Evolutionary conservation across 352 stramenopile species (phyloP), one percentile per base, ranked within the genome.

Genomic region (Blastocystis sp.): DNA sequence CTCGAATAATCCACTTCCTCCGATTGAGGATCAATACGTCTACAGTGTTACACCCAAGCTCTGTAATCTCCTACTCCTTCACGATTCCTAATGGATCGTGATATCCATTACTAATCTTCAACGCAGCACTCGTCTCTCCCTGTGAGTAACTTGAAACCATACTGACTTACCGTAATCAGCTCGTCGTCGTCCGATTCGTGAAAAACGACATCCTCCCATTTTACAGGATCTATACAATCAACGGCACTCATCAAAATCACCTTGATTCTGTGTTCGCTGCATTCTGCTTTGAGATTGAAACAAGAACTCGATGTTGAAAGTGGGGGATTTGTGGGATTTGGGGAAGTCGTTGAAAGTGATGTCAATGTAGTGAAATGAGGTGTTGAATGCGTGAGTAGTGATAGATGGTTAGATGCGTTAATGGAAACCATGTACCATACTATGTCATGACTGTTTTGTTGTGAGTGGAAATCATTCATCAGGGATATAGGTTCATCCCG

Each of bases 51-150:
- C 29, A 42, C 11, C 16, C 21, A 7, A 9, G 9, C 1, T 64
- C 18, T 27, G 4, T 32, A 63, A 81, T 40, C 8, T 36, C 16
- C 18, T 81, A 81, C 69, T 81, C 69, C 4, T 29, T 64, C 8
- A 81, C 46, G 36, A 81, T 81, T 48, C 69, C 69, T 27, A 81
- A 44, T n/a, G 69, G 69, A 63, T 81, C 69, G n/a, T 64, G 44
- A 81, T 81, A 81, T 64, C 69, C 69, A 36, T 81, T 81, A 29
- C 69, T 81, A 65, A 81, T 81, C 69, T 81, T 81, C 21, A 81
- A 29, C 14, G 48, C 61, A 81, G 69, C 36, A 32, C n/a, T 42
- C n/a, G 53, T 40, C 27, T 81, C 69, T 48, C 69, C 69, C 69
- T 81, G 32, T 24, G 24, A 42, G 42, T 64, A 64, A 81, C 18